Base-by-base conservation (phyloP, 2,329 filamentous ascomycete genomes). In the Fusarium hainanense region DNA sequence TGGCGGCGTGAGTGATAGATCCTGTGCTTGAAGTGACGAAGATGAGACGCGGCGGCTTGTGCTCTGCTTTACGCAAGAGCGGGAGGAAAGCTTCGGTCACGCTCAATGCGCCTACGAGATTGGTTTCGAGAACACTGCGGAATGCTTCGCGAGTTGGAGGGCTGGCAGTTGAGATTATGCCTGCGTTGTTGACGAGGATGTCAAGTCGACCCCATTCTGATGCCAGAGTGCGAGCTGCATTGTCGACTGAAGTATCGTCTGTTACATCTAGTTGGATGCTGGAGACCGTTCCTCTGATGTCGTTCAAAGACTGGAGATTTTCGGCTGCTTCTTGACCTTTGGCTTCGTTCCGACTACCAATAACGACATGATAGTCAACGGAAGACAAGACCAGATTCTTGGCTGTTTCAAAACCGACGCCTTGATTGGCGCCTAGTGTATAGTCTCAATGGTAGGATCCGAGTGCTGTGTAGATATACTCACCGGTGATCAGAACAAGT, bases 401-500 rank as follows among this genome's bases (percentile, higher is more conserved):
- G 25, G 62, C 63, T 8, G 55, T 66, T 14, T 66, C 63, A 3
- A 43, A 66, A 1, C 63, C 63, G 27, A 66, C 55, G 28, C 63
- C 63, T 42, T 61, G 63, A 12, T 66, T 66, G 55, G 63, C 63
- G 49, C 63, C 62, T 66, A 23, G 6, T n/a, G 20, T 20, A 10
- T 4, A 6, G 23, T 47, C 28, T 66, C 50, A 66, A 58, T 20
- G 7, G 32, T 8, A 14, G 13, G 27, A 12, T 8, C 16, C 10
- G n/a, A 6, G 6, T 13, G 6, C 7, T 0, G 2, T n/a, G 13
- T 9, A 25, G 10, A 20, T 5, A 7, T 9, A 42, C 62, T 65
- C n/a, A 65, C 62, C 62, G n/a, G 62, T 65, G 7, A 65, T 59
- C 2, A 66, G 40, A 8, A 55, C 62, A 2, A 66, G 40, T 4